phyloP scores from a whole-genome alignment of 805 yeast genomes.

The Ogataea zsoltii region DNA sequence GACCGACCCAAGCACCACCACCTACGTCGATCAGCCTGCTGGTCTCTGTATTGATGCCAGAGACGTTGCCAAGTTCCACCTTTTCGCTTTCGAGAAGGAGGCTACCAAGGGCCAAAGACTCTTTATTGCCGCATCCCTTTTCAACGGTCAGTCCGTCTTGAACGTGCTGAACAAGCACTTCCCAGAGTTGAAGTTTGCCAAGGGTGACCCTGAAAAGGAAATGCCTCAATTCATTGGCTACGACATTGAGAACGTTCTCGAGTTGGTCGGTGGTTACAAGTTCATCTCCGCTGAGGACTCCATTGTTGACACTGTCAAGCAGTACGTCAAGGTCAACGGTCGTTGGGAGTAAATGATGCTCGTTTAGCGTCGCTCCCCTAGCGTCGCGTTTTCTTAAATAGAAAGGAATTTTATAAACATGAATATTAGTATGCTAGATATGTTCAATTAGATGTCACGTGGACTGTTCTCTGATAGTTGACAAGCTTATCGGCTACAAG shows the following conservation, averaged over 20 bases:
- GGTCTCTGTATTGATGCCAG: slow-evolving; percentile 36
- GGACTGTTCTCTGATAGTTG: too few species aligned
- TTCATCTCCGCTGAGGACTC: slow-evolving; percentile 39
- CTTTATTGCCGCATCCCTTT: slow-evolving; percentile 18
- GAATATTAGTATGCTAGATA: too few species aligned
- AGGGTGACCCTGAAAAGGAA: slow-evolving; percentile 26
- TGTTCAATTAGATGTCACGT: too few species aligned
- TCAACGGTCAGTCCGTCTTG: slow-evolving; percentile 6
- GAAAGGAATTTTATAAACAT: too few species aligned
- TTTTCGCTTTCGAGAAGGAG: slow-evolving; percentile 25
- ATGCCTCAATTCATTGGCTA: slow-evolving; percentile 9
- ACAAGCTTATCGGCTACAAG: too few species aligned
- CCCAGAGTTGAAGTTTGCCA: slow-evolving; percentile 39
- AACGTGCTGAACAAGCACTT: slow-evolving; percentile 37
- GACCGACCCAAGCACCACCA: slow-evolving; percentile 18
- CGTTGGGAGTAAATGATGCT: not conserved
- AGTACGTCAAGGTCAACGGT: slow-evolving; percentile 22
- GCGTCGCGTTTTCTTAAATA: too few species aligned
- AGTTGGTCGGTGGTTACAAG: slow-evolving; percentile 33
- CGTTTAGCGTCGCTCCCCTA: not conserved
- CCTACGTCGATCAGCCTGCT: slow-evolving; percentile 31
- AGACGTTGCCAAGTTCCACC: slow-evolving; percentile 50
- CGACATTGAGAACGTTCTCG: slow-evolving; percentile 6
- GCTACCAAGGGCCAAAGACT: slow-evolving; percentile 34
- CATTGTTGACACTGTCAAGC: slow-evolving; percentile 42